Conservation (phyloP, 352 stramenopile genomes). For the Phytophthora ohioensis region DNA sequence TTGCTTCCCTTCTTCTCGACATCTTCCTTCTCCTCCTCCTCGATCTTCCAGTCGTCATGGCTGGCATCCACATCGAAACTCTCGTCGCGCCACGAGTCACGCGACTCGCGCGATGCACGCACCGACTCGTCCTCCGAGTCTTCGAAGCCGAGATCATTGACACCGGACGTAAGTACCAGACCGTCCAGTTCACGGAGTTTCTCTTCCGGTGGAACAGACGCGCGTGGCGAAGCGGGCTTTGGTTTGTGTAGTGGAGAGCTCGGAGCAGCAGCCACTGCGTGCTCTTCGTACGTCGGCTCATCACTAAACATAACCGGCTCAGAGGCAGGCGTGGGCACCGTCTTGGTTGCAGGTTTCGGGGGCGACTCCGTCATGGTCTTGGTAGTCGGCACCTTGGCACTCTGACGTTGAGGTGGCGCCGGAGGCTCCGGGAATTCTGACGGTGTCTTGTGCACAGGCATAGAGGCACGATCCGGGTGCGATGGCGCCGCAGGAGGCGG, state of each 20-base stretch:
- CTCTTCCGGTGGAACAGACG: slow-evolving; percentile 42
- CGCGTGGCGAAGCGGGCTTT: slow-evolving; percentile 23
- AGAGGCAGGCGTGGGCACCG: slow-evolving; percentile 15
- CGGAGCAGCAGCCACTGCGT: not conserved
- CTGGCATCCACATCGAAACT: slow-evolving; percentile 48
- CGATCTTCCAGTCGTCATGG: slow-evolving; percentile 32
- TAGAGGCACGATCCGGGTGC: slow-evolving; percentile 43
- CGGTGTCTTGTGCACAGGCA: slow-evolving; percentile 43
- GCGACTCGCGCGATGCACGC: slow-evolving; percentile 38
- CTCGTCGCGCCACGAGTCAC: slow-evolving; percentile 46
- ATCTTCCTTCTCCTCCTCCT: slow-evolving; percentile 45
- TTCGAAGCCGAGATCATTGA: slow-evolving; percentile 67
- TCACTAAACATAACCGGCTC: slow-evolving; percentile 31
- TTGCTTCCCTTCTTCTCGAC: slow-evolving; percentile 20
- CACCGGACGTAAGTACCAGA: slow-evolving; percentile 47
- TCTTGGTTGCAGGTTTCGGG: slow-evolving; percentile 20
- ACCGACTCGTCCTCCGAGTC: slow-evolving; percentile 46
- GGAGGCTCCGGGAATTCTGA: slow-evolving; percentile 44
- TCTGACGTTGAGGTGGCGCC: slow-evolving; percentile 40
- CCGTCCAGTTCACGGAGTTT: slow-evolving; percentile 46
- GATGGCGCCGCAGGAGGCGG: slow-evolving; percentile 19
- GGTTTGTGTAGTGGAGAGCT: slow-evolving; percentile 27
- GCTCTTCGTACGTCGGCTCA: slow-evolving; percentile 20
- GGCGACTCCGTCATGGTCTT: slow-evolving; percentile 30
- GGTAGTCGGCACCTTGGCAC: slow-evolving; percentile 37